Conservation (phyloP, 2,329 filamentous ascomycete genomes). For the Aspergillus texensis region DNA sequence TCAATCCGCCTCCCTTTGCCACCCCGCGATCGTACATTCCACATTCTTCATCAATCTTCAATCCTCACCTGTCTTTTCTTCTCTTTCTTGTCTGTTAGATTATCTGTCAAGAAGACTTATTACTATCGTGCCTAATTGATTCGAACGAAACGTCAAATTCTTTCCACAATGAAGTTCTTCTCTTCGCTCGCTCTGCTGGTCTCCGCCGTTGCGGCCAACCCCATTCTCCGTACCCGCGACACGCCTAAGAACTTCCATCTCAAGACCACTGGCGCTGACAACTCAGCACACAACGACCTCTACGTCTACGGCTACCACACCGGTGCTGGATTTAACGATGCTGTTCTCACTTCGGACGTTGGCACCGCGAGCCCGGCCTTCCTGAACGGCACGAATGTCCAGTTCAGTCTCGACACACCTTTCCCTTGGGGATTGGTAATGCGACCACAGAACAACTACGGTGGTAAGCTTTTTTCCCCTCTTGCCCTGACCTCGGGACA, state of each 20-base stretch:
- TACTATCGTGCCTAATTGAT: not conserved
- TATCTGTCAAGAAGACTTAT: not conserved
- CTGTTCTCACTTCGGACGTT: slow-evolving; percentile 32
- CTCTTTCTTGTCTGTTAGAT: slow-evolving; percentile 3
- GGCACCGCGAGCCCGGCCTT: slow-evolving; percentile 30
- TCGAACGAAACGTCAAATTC: not conserved
- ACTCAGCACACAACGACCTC: slow-evolving; percentile 36
- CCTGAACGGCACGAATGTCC: slow-evolving; percentile 37
- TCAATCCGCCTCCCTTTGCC: slow-evolving; percentile 7
- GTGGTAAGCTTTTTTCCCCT: slow-evolving; percentile 30
- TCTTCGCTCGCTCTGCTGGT: slow-evolving; percentile 31
- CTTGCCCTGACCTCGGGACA: not conserved
- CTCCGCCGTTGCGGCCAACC: slow-evolving; percentile 29
- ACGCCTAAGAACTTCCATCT: slow-evolving; percentile 33
- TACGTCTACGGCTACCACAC: slow-evolving; percentile 44
- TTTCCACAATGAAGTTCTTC: slow-evolving; percentile 32
- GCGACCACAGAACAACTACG: slow-evolving; percentile 34
- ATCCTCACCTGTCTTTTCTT: not conserved
- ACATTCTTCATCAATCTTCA: not conserved
- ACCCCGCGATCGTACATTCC: slow-evolving; percentile 8
- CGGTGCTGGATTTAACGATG: slow-evolving; percentile 44
- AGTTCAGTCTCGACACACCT: slow-evolving; percentile 31
- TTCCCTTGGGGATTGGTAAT: slow-evolving; percentile 38
- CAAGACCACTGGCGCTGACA: slow-evolving; percentile 34
- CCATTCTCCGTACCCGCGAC: slow-evolving; percentile 24